A percentile compares a stretch with the other conserved stretches of the same genome.
Evolutionary conservation across 1,284 basidiomycete genomes (phyloP).

Genomic region (Leucoagaricus sp.): DNA sequence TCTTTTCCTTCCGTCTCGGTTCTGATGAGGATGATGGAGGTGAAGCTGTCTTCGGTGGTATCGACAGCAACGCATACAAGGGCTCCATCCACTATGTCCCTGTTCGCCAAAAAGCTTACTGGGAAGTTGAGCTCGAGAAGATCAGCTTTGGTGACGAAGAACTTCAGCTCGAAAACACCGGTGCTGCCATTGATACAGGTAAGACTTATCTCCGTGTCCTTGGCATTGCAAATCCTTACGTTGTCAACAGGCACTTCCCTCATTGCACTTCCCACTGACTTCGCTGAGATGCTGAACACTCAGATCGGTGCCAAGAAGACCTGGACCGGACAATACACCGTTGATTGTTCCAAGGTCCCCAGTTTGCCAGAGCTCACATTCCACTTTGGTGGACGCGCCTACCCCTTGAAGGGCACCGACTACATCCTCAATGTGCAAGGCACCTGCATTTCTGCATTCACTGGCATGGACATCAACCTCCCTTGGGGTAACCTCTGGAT

Average conservation of each 20-base stretch:
- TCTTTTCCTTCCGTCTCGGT: conserved; percentile 96
- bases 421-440: conserved; percentile 90
- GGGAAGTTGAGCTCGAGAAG: conserved; percentile 94
- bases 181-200: conserved; percentile 97
- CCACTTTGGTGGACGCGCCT: conserved; percentile 81
- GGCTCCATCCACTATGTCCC: conserved; percentile 91
- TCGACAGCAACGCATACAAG: conserved; percentile 78
- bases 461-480: conserved; percentile 88
- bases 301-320: conserved; percentile 92
- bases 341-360: conserved; percentile 88
- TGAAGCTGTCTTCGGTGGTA: conserved; percentile 92
- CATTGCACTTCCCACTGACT: conserved; percentile 90
- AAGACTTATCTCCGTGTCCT: conserved; percentile 23
- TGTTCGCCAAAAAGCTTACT: conserved; percentile 95
- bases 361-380: conserved; percentile 87
- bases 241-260: conserved; percentile 73
- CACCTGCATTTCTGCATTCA: conserved; percentile 95
- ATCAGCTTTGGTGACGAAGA: conserved; percentile 84
- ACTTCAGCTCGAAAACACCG: conserved; percentile 87
- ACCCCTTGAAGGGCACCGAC: conserved; percentile 81
- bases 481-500: conserved; percentile 93
- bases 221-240: conserved; percentile 16
- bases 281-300: conserved; percentile 98
- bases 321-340: conserved; percentile 93
- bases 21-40: conserved; percentile 88